Evolutionary conservation across 441 rosid genomes (phyloP), one percentile per base, ranked within the genome.

Genomic region (Pelargonium exstipulatum): DNA sequence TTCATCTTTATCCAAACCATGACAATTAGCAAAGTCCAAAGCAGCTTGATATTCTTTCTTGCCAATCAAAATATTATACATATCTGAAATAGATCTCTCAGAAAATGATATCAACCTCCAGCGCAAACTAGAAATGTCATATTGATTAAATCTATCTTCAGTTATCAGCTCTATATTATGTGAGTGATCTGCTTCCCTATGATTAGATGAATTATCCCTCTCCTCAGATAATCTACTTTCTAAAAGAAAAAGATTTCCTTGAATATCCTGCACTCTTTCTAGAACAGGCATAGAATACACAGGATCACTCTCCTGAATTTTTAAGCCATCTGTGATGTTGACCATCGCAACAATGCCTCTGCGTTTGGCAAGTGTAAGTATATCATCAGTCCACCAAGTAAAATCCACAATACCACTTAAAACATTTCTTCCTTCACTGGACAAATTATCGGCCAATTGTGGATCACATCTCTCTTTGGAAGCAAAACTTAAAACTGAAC

Each of bases 341-440:
- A 83, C 65, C 87, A 89, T 85, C 65, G 81, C 73, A 66, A 92
- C 61, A 40, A 60, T 69, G 64, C 97, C 96, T 22, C 81, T 76
- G 71, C 75, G 77, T 79, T 81, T 92, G 65, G 83, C 84, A 75
- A 91, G 65, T 73, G 89, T 67, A 77, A 95, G 76, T 76, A 87
- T 64, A 20, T 87, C 86, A 71, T 88, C 92, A 69, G 95, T 90
- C 98, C 98, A 95, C 99, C 98, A 95, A 66, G 97, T 82, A 69
- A 95, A 89, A 77, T 95, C 99, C 62, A 77, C 77, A 64, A 80
- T 73, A 76, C 82, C 86, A 67, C 74, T 76, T 62, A 88, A 76
- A 77, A 71, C 66, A 62, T 84, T 86, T 71, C 70, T 53, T 69
- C 68, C 62, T 66, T 65, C 71, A 42, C 69, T 66, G 35, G 79